These are phyloP conservation scores for Chamaecyparis obtusa DNA, from an alignment of 75 land plant genomes.

Conservation along the genomic window DNA sequence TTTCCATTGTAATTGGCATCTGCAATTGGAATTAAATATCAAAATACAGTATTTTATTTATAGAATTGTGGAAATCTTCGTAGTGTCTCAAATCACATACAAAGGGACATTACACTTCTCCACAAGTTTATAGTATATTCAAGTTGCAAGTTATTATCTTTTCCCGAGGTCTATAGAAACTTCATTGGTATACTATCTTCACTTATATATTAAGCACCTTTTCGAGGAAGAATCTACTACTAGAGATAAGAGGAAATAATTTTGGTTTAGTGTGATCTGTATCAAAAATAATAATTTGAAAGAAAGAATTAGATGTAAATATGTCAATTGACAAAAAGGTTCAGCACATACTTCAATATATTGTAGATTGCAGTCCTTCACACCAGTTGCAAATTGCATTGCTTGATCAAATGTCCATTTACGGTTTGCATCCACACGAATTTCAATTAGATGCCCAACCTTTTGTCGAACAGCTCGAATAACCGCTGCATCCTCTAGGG, in stretches of 20 bases:
- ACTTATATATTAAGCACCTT: not conserved
- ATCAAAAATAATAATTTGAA: not conserved
- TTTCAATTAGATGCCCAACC: slow-evolving; percentile 57
- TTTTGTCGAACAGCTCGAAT: slow-evolving; percentile 61
- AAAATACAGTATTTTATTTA: too few species aligned
- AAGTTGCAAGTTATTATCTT: not conserved
- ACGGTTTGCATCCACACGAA: slow-evolving; percentile 95
- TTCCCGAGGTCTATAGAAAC: not conserved
- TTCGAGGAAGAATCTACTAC: not conserved
- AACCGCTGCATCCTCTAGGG: slow-evolving; percentile 83
- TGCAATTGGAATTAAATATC: too few species aligned
- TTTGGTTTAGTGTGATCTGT: not conserved
- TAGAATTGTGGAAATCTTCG: too few species aligned
- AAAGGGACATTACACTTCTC: too few species aligned
- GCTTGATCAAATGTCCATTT: slow-evolving; percentile 84
- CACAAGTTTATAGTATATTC: not conserved
- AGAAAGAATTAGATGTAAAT: not conserved
- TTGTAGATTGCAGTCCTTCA: slow-evolving; percentile 57
- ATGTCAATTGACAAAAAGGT: not conserved
- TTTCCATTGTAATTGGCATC: too few species aligned
- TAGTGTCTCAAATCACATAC: too few species aligned
- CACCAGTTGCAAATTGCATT: slow-evolving; percentile 58
- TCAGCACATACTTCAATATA: slow-evolving; percentile 75
- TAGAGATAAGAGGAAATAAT: not conserved
- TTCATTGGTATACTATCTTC: not conserved